These are phyloP conservation scores for Sclerotinia spermophila DNA, from an alignment of 2,329 filamentous ascomycete genomes.

Conservation along the genomic window DNA sequence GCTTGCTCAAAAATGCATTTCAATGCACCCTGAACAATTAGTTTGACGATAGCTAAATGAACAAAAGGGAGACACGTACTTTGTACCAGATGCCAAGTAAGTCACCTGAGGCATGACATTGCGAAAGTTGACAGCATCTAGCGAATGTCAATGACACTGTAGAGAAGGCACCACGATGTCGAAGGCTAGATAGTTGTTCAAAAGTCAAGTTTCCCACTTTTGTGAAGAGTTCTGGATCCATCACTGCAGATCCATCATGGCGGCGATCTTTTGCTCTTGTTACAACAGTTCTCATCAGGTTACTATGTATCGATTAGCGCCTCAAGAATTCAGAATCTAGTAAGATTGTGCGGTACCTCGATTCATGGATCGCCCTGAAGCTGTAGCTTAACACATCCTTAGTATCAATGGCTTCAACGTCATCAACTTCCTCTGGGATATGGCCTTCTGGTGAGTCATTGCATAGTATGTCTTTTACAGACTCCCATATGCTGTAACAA, in stretches of 20 bases:
- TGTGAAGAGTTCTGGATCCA: slow-evolving; percentile 56
- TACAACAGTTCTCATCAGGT: slow-evolving; percentile 64
- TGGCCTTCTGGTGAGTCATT: slow-evolving; percentile 93
- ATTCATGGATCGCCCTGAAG: slow-evolving; percentile 92
- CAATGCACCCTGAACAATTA: slow-evolving; percentile 53
- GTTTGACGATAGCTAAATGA: slow-evolving; percentile 22
- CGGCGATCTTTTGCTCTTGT: slow-evolving; percentile 46
- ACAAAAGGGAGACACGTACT: slow-evolving; percentile 41
- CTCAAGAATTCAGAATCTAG: neutral
- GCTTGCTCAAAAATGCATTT: slow-evolving; percentile 69
- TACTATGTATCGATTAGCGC: slow-evolving; percentile 46
- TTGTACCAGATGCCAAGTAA: slow-evolving; percentile 66
- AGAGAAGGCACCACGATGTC: slow-evolving; percentile 90
- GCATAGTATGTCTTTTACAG: slow-evolving; percentile 75
- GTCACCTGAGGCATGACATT: slow-evolving; percentile 16
- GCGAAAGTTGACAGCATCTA: slow-evolving; percentile 66
- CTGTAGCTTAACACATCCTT: slow-evolving; percentile 93
- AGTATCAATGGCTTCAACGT: slow-evolving; percentile 67
- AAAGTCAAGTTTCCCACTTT: slow-evolving; percentile 73
- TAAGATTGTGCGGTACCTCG: slow-evolving; percentile 59
- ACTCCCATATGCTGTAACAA: slow-evolving; percentile 70
- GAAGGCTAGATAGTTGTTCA: slow-evolving; percentile 73
- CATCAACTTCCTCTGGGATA: slow-evolving; percentile 71
- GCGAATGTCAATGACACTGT: slow-evolving; percentile 87
- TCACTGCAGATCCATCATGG: slow-evolving; percentile 42